These are phyloP conservation scores for Trypanosoma mega DNA, from an alignment of 208 protist genomes.

Conservation along the genomic window DNA sequence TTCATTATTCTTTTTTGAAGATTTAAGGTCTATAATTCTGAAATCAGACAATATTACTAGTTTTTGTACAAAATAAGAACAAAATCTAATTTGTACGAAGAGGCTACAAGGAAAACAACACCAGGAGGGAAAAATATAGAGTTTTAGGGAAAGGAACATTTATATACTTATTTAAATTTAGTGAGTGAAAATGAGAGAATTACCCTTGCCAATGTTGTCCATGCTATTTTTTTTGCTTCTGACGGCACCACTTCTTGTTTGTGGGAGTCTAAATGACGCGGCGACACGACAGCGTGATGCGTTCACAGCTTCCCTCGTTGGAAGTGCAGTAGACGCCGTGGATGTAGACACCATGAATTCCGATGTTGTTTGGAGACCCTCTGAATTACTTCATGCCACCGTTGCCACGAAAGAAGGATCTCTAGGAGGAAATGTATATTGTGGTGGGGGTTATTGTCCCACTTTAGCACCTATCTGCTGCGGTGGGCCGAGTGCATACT, in stretches of 20 bases:
- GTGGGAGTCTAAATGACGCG: too few species aligned
- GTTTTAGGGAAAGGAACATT: too few species aligned
- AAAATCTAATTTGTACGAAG: background rate
- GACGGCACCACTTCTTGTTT: too few species aligned
- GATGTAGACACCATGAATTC: background rate
- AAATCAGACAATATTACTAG: background rate
- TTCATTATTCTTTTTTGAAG: background rate
- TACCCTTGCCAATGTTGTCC: too few species aligned
- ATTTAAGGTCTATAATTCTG: too few species aligned
- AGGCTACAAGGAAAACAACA: background rate
- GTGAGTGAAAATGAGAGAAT: too few species aligned
- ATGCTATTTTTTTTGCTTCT: too few species aligned
- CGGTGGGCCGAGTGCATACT: slow-evolving; percentile 23
- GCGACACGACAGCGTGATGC: too few species aligned
- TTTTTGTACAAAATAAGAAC: background rate
- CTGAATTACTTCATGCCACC: background rate
- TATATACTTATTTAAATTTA: too few species aligned
- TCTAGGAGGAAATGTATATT: slow-evolving; percentile 11
- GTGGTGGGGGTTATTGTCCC: slow-evolving; percentile 35
- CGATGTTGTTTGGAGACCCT: background rate
- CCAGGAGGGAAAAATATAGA: background rate
- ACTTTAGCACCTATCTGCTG: slow-evolving; percentile 42
- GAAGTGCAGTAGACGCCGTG: too few species aligned
- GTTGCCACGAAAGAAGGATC: background rate
- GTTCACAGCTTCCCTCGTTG: too few species aligned